Percentiles rank a stretch among this genome's conserved stretches.
Conservation (phyloP, 495 filamentous ascomycete species). For the Neurospora discreta region DNA sequence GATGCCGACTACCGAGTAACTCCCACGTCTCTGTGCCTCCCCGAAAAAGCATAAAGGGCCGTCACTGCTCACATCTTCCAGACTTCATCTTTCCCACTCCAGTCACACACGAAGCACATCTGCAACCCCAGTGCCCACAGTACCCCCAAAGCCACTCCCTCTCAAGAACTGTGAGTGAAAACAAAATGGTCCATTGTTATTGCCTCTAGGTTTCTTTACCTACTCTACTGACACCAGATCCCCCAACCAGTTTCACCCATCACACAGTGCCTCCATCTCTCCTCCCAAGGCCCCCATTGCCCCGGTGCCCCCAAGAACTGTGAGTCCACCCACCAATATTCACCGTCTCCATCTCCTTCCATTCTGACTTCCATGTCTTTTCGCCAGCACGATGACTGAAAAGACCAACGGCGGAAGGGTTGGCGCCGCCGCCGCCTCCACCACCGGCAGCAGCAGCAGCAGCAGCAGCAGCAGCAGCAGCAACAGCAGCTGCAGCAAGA, state of each 20-base stretch:
- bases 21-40: not conserved
- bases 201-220: too few species aligned
- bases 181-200: not conserved
- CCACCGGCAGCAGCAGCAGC: not conserved
- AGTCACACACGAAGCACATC: not conserved
- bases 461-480: not conserved
- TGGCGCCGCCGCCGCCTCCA: not conserved
- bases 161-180: not conserved
- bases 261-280: not conserved
- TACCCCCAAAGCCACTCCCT: not conserved
- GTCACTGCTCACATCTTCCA: not conserved
- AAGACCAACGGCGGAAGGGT: not conserved
- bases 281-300: not conserved
- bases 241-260: not conserved
- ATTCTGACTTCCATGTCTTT: not conserved
- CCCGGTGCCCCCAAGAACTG: not conserved
- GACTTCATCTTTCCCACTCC: not conserved
- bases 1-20: not conserved
- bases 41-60: not conserved
- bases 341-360: not conserved
- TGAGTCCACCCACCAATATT: not conserved
- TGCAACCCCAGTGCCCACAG: not conserved
- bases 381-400: not conserved
- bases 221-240: not conserved
- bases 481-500: not conserved